These are phyloP conservation scores for Colletotrichum lini DNA, from an alignment of 2,329 filamentous ascomycete genomes.

Conservation along the genomic window DNA sequence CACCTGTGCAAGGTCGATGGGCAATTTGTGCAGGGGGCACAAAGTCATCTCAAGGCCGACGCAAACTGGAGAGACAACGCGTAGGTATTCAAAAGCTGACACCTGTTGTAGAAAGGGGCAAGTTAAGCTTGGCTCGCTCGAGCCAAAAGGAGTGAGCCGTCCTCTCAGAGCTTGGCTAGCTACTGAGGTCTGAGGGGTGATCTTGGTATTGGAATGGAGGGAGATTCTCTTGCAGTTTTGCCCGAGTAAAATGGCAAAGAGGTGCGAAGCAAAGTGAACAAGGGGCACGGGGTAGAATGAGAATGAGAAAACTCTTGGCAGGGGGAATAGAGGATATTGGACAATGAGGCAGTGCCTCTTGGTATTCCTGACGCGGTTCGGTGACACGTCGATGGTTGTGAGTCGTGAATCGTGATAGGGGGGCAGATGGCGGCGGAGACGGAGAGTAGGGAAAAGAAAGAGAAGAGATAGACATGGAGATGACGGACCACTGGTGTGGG, in stretches of 20 bases:
- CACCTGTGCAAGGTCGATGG: not conserved
- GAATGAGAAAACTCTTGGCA: slow-evolving; percentile 28
- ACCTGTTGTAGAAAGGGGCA: not conserved
- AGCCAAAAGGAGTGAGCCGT: slow-evolving; percentile 6
- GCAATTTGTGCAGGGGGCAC: not conserved
- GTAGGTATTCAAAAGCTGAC: not conserved
- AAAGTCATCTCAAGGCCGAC: not conserved
- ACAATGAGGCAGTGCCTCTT: slow-evolving; percentile 22
- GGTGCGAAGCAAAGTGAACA: not conserved
- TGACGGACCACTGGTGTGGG: not conserved
- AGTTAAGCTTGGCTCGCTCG: slow-evolving; percentile 13
- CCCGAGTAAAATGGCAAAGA: not conserved
- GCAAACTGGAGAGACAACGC: not conserved
- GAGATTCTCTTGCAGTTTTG: not conserved
- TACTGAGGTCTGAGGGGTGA: too few species aligned
- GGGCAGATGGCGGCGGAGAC: too few species aligned
- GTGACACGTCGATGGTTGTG: not conserved
- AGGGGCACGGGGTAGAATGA: not conserved
- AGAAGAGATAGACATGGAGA: not conserved
- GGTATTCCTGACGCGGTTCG: not conserved
- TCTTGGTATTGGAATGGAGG: slow-evolving; percentile 14
- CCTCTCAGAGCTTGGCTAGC: slow-evolving; percentile 3
- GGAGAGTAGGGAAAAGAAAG: not conserved
- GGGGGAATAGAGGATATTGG: slow-evolving; percentile 1
- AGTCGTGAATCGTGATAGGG: not conserved